Base-by-base conservation (phyloP, 1,139 yeast genomes). In the Geotrichum candidum region DNA sequence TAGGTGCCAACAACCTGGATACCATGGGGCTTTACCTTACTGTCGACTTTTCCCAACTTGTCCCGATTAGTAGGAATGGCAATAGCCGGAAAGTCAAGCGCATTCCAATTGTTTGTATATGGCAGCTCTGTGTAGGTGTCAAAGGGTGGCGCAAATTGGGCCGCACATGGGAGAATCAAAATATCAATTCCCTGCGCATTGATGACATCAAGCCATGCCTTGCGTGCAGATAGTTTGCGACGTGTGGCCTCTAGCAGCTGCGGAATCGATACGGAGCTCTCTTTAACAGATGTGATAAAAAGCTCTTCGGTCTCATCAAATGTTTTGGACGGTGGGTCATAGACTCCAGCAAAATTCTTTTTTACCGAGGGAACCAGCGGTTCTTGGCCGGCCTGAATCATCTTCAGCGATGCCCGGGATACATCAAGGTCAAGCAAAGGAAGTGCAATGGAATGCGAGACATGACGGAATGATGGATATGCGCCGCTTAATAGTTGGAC, bases 71-170 rank as follows among this genome's bases (percentile, higher is more conserved):
- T 57, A 15, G 64, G 64, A 15, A 61, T 53, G 13, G 54, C 31
- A 11, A 61, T 18, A 7, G 64, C 61, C 10, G 64, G 64, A 25
- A 56, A 61, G 45, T 62, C 61, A 7, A 62, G 15, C 11, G 61
- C 51, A 52, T 62, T 62, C 64, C 64, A 62, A 35, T 57, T 62
- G 51, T 54, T 58, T 18, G 58, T 51, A 51, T 56, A 62, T 10
- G 62, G 62, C 23, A 57, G 22, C 23, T 33, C 61, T 4, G 35
- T 35, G 46, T 45, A 59, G 3, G 57, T 52, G 25, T 59, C 64
- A 25, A 52, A 33, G 1, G 27, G 48, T 2, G 64, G 62, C 1
- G 64, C 62, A 52, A 54, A 62, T 15, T 54, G 51, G 7, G 55
- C 48, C 2, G 59, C 57, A 55, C 61, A 54, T 1, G 64, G 62